Percentiles rank a stretch among this genome's conserved stretches.
These are phyloP conservation scores for Penicillium diatomitis DNA, from an alignment of 495 filamentous ascomycete genomes.

Conservation along the genomic window DNA sequence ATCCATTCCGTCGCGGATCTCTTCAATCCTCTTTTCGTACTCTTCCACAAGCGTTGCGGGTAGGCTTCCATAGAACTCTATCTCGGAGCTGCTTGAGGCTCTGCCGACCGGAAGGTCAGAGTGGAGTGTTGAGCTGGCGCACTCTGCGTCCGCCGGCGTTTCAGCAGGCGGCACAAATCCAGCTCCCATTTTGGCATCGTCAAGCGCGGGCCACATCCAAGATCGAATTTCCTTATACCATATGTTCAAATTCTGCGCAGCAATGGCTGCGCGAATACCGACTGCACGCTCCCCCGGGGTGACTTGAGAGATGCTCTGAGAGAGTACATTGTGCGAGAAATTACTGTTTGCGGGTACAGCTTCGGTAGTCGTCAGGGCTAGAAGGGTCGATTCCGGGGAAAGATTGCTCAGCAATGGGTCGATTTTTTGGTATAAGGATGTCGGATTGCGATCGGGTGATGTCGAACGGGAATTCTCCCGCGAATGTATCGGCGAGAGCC, in stretches of 20 bases:
- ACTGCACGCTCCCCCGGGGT: slow-evolving; percentile 60
- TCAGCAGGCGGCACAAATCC: slow-evolving; percentile 47
- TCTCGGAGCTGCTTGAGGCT: slow-evolving; percentile 17
- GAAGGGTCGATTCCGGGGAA: slow-evolving; percentile 46
- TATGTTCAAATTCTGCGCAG: slow-evolving; percentile 60
- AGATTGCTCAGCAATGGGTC: slow-evolving; percentile 47
- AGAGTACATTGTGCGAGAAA: slow-evolving; percentile 45
- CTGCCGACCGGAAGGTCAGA: slow-evolving; percentile 6
- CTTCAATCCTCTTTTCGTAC: slow-evolving; percentile 68
- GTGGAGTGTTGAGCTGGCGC: background rate
- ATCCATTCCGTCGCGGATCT: slow-evolving; percentile 70
- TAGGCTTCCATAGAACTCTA: slow-evolving; percentile 61
- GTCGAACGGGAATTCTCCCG: slow-evolving; percentile 18
- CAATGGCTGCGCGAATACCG: slow-evolving; percentile 63
- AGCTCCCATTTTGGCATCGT: slow-evolving; percentile 29
- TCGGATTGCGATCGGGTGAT: slow-evolving; percentile 17
- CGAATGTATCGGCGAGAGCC: slow-evolving; percentile 19
- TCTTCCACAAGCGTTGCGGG: slow-evolving; percentile 46
- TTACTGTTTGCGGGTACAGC: slow-evolving; percentile 42
- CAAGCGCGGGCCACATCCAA: slow-evolving; percentile 62
- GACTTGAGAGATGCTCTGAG: slow-evolving; percentile 55
- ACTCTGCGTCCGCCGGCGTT: background rate
- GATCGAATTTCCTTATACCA: slow-evolving; percentile 69
- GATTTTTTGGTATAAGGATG: slow-evolving; percentile 22
- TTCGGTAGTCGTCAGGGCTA: slow-evolving; percentile 45